These are phyloP conservation scores for Penicillium argentinense DNA, from an alignment of 495 filamentous ascomycete species.

Conservation along the genomic window DNA sequence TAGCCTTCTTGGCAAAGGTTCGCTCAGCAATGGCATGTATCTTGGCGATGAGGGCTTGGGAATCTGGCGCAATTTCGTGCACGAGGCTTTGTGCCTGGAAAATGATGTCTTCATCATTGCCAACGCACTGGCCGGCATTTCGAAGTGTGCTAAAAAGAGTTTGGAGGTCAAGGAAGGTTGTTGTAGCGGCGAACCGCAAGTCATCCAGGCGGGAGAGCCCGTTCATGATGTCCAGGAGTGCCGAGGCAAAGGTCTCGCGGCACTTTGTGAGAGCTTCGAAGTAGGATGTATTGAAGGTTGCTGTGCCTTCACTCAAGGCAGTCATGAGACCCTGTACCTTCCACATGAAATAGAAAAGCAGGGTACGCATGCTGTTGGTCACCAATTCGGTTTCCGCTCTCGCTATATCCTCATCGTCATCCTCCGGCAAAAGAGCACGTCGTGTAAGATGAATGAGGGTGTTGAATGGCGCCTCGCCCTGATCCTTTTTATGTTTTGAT, in stretches of 20 bases:
- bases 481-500: conserved; percentile 50
- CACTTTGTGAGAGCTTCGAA: conserved; percentile 46
- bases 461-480: conserved; percentile 55
- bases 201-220: conserved; percentile 62
- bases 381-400: conserved; percentile 75
- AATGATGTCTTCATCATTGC: conserved; percentile 48
- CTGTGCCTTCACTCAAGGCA: conserved; percentile 38
- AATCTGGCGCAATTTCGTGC: conserved; percentile 57
- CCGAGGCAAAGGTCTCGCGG: conserved; percentile 53
- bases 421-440: conserved; percentile 59
- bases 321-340: conserved; percentile 58
- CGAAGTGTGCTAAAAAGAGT: conserved; percentile 76
- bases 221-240: conserved; percentile 65
- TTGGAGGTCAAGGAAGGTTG: conserved; percentile 74
- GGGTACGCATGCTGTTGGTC: conserved; percentile 64
- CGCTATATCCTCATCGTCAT: conserved; percentile 62
- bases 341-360: conserved; percentile 95
- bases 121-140: conserved; percentile 36
- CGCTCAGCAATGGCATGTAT: conserved; percentile 76
- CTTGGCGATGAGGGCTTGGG: conserved; percentile 62
- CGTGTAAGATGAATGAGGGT: conserved; percentile 65
- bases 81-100: conserved; percentile 60
- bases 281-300: conserved; percentile 52
- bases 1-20: conserved; percentile 66
- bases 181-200: conserved; percentile 71